Conservation (phyloP, 2,329 filamentous ascomycete genomes). For the Cercospora berteroae region DNA sequence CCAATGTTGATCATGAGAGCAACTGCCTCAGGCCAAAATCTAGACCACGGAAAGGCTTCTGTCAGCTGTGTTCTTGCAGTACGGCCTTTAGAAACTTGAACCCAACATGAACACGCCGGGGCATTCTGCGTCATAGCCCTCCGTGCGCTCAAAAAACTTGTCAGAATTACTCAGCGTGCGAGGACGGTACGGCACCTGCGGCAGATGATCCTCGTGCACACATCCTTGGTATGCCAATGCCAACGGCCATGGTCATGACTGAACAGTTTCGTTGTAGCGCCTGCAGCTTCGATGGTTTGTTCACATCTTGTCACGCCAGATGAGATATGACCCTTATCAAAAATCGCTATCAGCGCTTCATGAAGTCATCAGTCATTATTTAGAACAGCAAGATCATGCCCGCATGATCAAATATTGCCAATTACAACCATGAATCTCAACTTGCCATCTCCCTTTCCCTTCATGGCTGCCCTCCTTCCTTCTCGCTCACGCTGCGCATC, state of each 20-base stretch:
- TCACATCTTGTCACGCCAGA: neutral
- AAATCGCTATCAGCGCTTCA: neutral
- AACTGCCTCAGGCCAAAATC: neutral
- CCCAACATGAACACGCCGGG: neutral
- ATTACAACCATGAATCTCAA: constrained; percentile 61
- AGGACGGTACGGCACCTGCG: neutral
- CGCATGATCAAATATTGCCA: constrained; percentile 46
- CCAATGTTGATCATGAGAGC: neutral
- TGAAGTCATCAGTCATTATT: neutral
- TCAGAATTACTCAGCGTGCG: neutral
- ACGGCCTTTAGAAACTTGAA: neutral
- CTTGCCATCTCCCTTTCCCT: constrained; percentile 49
- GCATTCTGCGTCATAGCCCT: neutral
- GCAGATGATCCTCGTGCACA: neutral
- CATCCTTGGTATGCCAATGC: too few species aligned
- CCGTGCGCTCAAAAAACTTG: neutral
- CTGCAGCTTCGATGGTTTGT: neutral
- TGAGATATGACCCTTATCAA: neutral
- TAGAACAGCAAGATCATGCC: neutral
- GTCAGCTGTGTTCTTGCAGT: neutral
- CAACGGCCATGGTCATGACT: too few species aligned
- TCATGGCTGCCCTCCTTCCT: constrained; percentile 24
- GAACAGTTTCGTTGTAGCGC: neutral
- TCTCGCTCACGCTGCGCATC: constrained; percentile 17
- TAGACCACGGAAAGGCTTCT: neutral